Base-by-base conservation (phyloP, 2,329 filamentous ascomycete species). In the Fusarium buxicola region DNA sequence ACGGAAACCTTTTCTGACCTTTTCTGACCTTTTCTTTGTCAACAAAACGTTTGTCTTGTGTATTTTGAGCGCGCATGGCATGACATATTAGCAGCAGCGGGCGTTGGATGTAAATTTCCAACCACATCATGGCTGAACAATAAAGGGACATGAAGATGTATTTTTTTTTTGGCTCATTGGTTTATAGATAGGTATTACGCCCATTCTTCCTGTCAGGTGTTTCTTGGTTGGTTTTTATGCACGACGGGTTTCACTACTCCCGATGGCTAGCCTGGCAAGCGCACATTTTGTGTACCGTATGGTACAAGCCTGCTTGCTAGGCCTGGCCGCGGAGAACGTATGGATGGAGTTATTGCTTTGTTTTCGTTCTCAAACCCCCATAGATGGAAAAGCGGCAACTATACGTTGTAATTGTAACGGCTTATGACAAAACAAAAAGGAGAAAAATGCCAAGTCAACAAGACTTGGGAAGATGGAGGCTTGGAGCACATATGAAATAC, bases 21-120 rank as follows among this genome's bases (percentile, higher is more conserved):
- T n/a, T 56, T 65, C 64, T 70, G 30, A 68, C 61, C 62, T 65
- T 69, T 66, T 60, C 49, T 69, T 69, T 70, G 63, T 72, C 40
- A 60, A 51, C 55, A 55, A 51, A 51, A 41, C 41, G 57, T 60
- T 65, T 66, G 60, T 66, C 58, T 72, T 66, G 53, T 72, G 66
- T 74, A 70, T 69, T 71, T 72, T 67, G 60, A 75, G 75, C 75
- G 74, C 67, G 73, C 71, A 73, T 76, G 65, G 72, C 73, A 75
- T 73, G 65, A 68, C 69, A 72, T 75, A 57, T 72, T 66, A 70
- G 50, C 66, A 73, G 71, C 67, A 69, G 55, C 58, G 34, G 73
- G 75, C 74, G 75, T 76, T 76, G 71, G 69, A 73, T 71, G 65
- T 57, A 55, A 63, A 71, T 68, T 64, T 70, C 64, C 65, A 71